These are phyloP conservation scores for Penicillium arizonense DNA, from an alignment of 495 filamentous ascomycete species.

Conservation along the genomic window DNA sequence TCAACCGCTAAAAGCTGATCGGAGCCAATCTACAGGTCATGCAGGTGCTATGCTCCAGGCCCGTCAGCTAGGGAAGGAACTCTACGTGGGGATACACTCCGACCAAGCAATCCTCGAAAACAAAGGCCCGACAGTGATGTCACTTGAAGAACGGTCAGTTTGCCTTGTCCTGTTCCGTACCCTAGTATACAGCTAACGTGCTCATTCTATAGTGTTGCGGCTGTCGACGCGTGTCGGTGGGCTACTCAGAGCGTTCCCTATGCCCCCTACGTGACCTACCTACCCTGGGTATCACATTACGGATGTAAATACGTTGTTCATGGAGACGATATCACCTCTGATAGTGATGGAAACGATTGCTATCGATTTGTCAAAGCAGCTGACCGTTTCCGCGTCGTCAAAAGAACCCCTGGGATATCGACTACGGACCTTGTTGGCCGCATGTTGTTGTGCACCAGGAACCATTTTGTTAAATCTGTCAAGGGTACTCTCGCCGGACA, in stretches of 20 bases:
- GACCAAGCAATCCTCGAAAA: conserved; percentile 93
- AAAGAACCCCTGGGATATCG: conserved; percentile 92
- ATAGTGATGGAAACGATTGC: conserved; percentile 86
- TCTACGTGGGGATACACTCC: conserved; percentile 89
- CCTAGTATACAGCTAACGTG: conserved; percentile 20
- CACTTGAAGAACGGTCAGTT: conserved; percentile 74
- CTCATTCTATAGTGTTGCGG: conserved; percentile 55
- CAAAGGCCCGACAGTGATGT: conserved; percentile 98
- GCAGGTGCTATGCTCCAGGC: conserved; percentile 96
- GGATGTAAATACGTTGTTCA: conserved; percentile 92
- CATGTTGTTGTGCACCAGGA: conserved; percentile 91
- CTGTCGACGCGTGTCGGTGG: conserved; percentile 95
- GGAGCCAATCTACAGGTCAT: conserved; percentile 60
- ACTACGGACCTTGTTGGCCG: conserved; percentile 96
- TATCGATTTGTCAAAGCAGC: conserved; percentile 95
- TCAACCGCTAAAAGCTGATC: conserved; percentile 4
- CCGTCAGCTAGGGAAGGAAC: conserved; percentile 77
- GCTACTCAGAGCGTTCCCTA: conserved; percentile 75
- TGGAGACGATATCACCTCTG: conserved; percentile 86
- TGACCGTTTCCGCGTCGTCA: conserved; percentile 88
- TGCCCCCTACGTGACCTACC: conserved; percentile 91
- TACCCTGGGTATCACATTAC: conserved; percentile 91
- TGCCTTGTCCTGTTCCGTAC: neutral
- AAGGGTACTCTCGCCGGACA: conserved; percentile 61
- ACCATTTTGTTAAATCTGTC: conserved; percentile 81